Evolutionary conservation across 2,329 filamentous ascomycete genomes (phyloP), one percentile per base, ranked within the genome.

Genomic region (Didymosphaeria variabile): DNA sequence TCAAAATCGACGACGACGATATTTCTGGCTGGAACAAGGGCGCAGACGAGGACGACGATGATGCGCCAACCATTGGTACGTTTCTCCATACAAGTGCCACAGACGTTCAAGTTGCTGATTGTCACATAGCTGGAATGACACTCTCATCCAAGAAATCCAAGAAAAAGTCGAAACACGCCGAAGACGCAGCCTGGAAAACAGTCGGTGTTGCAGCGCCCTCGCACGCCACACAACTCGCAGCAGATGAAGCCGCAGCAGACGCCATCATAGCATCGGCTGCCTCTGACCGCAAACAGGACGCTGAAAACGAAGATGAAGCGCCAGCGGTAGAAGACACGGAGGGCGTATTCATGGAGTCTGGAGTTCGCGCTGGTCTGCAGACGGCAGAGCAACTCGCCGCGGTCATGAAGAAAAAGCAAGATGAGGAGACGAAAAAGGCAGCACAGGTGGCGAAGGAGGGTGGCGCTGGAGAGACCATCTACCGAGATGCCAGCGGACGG

Each of bases 401-500:
- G 23, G 80, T 79, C 29, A 70, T 83, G 21, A 88, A 86, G 68
- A 86, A 87, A 72, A 88, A 91, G 17, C 88, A 90, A 66, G 86
- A 84, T 13, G 87, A 89, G 67, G 90, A 93, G 69, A 81, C 79
- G 57, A 77, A 79, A 58, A 80, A 82, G 40, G 82, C 82, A 2
- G 74, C 80, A 45, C 77, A 80, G 36, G 73, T 63, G 15, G 71
- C 68, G 38, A 76, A 71, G 52, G 72, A 78, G 46, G 76, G 79
- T 59, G 86, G 66, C 7, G 68, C 72, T 6, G 68, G 67, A 42
- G 93, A 97, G 79, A 97, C 94, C 0, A 93, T 97, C 26, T 97
- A 98, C 77, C 91, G 95, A 70, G 95, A 99, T 79, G 95, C 96
- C 12, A 95, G 91, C 3, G 95, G 95, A 13, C 87, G 94, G n/a